Conservation (phyloP, 2,329 filamentous ascomycete species). For the Pseudogymnoascus sp. region DNA sequence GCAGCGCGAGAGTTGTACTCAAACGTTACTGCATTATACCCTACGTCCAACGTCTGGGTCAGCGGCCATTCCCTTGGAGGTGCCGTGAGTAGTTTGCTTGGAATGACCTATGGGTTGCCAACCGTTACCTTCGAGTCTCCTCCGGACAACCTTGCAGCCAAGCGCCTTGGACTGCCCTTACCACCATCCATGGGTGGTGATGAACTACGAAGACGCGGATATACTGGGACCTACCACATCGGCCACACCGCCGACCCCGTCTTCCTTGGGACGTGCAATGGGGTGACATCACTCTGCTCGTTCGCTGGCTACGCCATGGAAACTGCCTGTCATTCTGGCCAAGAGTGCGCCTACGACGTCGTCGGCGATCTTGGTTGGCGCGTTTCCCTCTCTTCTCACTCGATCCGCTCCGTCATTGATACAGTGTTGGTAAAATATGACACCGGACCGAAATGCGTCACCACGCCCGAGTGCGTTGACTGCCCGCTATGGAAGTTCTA, state of each 20-base stretch:
- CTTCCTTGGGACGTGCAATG: conserved; percentile 89
- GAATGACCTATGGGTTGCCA: conserved; percentile 82
- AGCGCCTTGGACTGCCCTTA: conserved; percentile 72
- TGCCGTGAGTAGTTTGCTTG: conserved; percentile 77
- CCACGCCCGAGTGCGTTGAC: conserved; percentile 74
- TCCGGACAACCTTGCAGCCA: conserved; percentile 79
- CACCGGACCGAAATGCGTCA: conserved; percentile 64
- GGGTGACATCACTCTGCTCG: conserved; percentile 79
- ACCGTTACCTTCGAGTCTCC: conserved; percentile 91
- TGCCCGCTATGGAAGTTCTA: conserved; percentile 93
- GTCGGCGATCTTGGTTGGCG: conserved; percentile 88
- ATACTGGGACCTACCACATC: conserved; percentile 80
- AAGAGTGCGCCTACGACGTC: conserved; percentile 85
- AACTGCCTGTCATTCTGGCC: conserved; percentile 81
- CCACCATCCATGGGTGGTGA: conserved; percentile 65
- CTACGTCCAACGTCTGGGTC: conserved; percentile 76
- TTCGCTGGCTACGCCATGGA: conserved; percentile 89
- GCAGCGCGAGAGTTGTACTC: conserved; percentile 83
- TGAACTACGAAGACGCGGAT: conserved; percentile 59
- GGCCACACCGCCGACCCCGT: conserved; percentile 94
- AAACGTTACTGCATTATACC: conserved; percentile 86
- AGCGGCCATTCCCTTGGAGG: conserved; percentile 89
- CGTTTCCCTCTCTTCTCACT: conserved; percentile 83
- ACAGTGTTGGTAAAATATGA: conserved; percentile 83
- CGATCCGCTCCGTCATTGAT: conserved; percentile 78